These are phyloP conservation scores for Lasiosphaeria hispida DNA, from an alignment of 495 filamentous ascomycete species.

Conservation along the genomic window DNA sequence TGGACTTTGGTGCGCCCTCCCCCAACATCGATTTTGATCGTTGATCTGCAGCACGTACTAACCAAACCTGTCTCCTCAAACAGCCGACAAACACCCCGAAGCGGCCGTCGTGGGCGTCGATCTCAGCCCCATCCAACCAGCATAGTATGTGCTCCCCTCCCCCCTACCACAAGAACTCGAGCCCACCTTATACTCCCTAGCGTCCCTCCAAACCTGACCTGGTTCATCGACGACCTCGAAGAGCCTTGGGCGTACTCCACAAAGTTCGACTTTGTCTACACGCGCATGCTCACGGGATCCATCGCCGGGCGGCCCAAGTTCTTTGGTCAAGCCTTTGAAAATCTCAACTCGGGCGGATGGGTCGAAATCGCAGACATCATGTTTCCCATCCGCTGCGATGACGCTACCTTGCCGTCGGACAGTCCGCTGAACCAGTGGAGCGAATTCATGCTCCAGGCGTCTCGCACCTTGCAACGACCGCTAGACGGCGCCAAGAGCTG, in stretches of 20 bases:
- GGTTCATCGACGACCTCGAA: constrained; percentile 50
- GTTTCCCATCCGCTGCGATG: constrained; percentile 19
- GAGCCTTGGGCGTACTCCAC: constrained; percentile 42
- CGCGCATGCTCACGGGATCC: constrained; percentile 40
- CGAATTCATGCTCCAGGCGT: constrained; percentile 24
- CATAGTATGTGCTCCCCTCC: neutral
- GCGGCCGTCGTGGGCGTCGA: constrained; percentile 3
- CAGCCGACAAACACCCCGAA: constrained; percentile 13
- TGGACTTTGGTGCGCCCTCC: constrained; percentile 13
- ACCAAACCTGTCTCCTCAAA: too few species aligned
- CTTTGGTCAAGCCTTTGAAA: constrained; percentile 29
- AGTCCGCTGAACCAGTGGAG: constrained; percentile 24
- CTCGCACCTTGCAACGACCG: constrained; percentile 18
- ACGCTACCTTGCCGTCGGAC: constrained; percentile 24
- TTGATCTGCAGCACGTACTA: too few species aligned
- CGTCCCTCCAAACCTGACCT: constrained; percentile 47
- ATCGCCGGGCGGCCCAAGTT: constrained; percentile 44
- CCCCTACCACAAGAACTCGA: neutral
- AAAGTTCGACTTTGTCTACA: constrained; percentile 50
- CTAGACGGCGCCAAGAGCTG: constrained; percentile 13
- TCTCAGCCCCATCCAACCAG: neutral
- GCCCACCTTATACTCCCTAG: too few species aligned
- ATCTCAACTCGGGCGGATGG: constrained; percentile 40
- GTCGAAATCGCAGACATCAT: constrained; percentile 27
- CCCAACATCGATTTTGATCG: neutral